A percentile compares a stretch with the other conserved stretches of the same genome.
Evolutionary conservation across 148 eudicot species (phyloP).

Genomic region (Beta vulgaris): DNA sequence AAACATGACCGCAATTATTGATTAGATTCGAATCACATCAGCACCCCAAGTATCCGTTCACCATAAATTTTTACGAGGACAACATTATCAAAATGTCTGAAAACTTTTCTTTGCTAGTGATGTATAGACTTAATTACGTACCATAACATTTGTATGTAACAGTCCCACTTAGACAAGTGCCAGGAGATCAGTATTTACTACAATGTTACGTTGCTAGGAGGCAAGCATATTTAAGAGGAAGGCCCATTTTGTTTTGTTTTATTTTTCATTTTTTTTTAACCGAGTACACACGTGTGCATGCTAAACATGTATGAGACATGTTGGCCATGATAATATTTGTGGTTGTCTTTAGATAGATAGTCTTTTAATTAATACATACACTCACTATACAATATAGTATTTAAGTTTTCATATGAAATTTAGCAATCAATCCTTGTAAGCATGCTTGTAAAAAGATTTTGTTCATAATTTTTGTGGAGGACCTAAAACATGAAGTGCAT

Average conservation of each 20-base stretch:
- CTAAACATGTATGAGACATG: constrained; percentile 28
- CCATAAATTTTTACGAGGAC: too few species aligned
- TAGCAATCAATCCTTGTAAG: constrained; percentile 28
- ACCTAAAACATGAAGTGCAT: background rate
- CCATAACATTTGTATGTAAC: background rate
- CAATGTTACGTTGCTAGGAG: constrained; percentile 3
- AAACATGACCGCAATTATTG: too few species aligned
- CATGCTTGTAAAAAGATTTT: constrained; percentile 14
- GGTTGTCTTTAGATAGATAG: constrained; percentile 5
- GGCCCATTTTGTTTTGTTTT: background rate
- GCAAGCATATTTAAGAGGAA: constrained; percentile 4
- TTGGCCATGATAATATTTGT: constrained; percentile 16
- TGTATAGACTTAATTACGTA: background rate
- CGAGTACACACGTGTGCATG: constrained; percentile 21
- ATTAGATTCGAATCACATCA: too few species aligned
- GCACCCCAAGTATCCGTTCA: too few species aligned
- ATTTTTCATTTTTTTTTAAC: background rate
- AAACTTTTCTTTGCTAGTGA: background rate
- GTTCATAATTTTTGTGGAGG: constrained; percentile 8
- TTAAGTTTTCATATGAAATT: constrained; percentile 7
- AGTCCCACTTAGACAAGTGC: background rate
- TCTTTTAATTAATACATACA: constrained; percentile 12
- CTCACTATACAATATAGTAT: too few species aligned
- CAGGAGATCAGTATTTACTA: background rate
- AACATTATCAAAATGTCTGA: background rate